Base-by-base conservation (phyloP, 805 yeast species). In the Priceomyces castillae region DNA sequence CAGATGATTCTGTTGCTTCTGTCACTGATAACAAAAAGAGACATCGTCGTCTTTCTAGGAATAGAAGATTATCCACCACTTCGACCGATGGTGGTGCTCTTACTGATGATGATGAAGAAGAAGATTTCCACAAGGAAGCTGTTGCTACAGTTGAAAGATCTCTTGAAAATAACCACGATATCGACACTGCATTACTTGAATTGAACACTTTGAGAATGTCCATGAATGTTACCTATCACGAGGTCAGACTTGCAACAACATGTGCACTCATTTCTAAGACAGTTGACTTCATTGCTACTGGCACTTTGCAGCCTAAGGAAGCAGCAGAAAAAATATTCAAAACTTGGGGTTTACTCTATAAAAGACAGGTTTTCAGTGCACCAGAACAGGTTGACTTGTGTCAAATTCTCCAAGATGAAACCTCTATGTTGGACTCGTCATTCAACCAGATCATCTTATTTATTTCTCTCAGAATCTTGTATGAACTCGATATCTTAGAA, bases 121-220 rank as follows among this genome's bases (percentile, higher is more conserved):
- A 87, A 61, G 88, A 85, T 59, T 92, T 92, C 64, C 77, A 78
- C 51, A 77, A 75, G 44, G 99, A 94, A 71, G 99, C 97, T n/a
- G 73, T 85, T 46, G 97, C 95, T 9, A 89, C 97, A 0, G 86
- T 94, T 25, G 88, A 84, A 53, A 78, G 99, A 59, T 95, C 99
- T 1, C 77, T 94, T 64, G 92, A 86, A 53, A 84, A 90, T 57
- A 86, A 89, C 62, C 99, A 94, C 64, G 95, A 87, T 56, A 74
- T 89, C 47, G 97, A 92, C 60, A 90, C 96, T 11, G 97, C 99
- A 0, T 68, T 89, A 50, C 70, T 94, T 46, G 99, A 94, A 67
- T 77, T 94, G 56, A 92, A 92, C 61, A 94, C 99, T 0, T 74
- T 94, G 58, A 78, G 98, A 67, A 92, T 94, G 99, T 88, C 97